phyloP scores from a whole-genome alignment of 2,329 filamentous ascomycete genomes.

The Colletotrichum tropicale region DNA sequence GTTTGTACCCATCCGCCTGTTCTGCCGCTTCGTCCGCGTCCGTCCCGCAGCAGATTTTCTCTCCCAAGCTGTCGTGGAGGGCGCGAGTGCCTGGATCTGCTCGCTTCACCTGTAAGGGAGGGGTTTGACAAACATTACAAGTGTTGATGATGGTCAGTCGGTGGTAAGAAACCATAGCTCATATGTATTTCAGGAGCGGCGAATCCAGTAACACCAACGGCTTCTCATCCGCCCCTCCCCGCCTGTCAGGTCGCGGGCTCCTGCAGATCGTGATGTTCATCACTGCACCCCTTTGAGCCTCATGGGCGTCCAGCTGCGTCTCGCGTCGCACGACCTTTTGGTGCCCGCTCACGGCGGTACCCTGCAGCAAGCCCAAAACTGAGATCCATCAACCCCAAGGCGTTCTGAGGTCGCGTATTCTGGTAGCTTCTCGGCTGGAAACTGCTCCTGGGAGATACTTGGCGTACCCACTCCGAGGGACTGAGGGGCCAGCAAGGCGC shows the following conservation, averaged over 20 bases:
- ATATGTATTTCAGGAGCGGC: not conserved
- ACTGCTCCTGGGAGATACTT: not conserved
- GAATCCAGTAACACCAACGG: not conserved
- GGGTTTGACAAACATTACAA: no score
- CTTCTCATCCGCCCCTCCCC: conserved; percentile 7
- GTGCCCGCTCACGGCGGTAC: not conserved
- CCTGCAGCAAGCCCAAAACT: conserved; percentile 3
- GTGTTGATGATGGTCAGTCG: not conserved
- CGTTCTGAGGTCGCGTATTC: not conserved
- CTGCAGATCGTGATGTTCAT: conserved; percentile 6
- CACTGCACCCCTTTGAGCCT: conserved; percentile 14
- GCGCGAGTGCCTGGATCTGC: not conserved
- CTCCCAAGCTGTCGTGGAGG: not conserved
- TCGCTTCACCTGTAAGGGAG: not conserved
- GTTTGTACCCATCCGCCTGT: not conserved
- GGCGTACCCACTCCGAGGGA: conserved; percentile 4
- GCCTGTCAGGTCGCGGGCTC: conserved; percentile 12
- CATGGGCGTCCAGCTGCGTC: conserved; percentile 1
- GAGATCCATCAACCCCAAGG: not conserved
- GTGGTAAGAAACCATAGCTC: not conserved
- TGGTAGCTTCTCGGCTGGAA: not conserved
- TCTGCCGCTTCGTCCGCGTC: not conserved
- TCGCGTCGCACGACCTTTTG: conserved; percentile 1
- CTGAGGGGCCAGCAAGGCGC: not conserved
- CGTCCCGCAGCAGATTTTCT: not conserved